Conservation (phyloP, 2,329 filamentous ascomycete genomes). For the Calonectria henricotiae region DNA sequence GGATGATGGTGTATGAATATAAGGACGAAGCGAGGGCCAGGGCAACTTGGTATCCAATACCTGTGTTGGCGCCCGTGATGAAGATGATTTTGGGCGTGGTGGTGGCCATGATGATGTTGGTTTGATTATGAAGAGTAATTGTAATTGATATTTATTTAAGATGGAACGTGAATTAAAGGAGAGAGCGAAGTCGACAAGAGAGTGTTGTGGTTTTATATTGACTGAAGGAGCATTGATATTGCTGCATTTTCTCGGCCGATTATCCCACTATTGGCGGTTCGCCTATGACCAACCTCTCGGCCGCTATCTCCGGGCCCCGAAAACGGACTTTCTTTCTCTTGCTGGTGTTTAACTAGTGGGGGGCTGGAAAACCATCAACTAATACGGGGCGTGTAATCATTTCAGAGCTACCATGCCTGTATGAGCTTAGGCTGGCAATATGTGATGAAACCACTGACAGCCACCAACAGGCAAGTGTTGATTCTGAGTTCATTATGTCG, state of each 20-base stretch:
- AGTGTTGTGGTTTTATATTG: background rate
- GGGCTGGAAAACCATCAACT: no score
- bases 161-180: background rate
- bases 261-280: background rate
- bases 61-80: slow-evolving; percentile 50
- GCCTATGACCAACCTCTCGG: background rate
- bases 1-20: slow-evolving; percentile 48
- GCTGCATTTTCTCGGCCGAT: slow-evolving; percentile 27
- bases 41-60: slow-evolving; percentile 52
- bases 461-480: no score
- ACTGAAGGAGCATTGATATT: background rate
- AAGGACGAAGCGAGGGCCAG: slow-evolving; percentile 44
- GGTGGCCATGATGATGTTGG: slow-evolving; percentile 1
- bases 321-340: no score
- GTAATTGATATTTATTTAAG: background rate
- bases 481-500: no score
- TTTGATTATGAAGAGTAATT: background rate
- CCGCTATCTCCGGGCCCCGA: slow-evolving; percentile 23
- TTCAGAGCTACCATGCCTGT: no score
- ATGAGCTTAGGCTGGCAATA: no score
- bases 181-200: no score
- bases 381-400: no score
- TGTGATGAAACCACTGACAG: no score
- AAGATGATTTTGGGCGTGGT: slow-evolving; percentile 15
- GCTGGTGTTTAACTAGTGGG: background rate